These are phyloP conservation scores for Tylopilus balloui DNA, from an alignment of 768 basidiomycete genomes.

Conservation along the genomic window DNA sequence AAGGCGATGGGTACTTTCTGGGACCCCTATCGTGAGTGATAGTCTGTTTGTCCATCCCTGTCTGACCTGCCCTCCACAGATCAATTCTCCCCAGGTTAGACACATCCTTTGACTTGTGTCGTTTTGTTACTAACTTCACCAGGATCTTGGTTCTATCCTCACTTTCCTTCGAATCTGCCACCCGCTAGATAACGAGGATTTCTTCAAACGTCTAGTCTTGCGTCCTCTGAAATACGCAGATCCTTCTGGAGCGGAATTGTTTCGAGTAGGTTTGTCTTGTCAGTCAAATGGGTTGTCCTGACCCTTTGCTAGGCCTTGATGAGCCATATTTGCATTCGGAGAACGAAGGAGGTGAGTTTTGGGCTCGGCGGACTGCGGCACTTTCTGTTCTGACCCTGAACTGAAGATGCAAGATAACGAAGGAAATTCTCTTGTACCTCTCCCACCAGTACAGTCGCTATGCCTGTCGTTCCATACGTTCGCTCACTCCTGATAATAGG, in stretches of 20 bases:
- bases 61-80: conserved; percentile 37
- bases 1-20: conserved; percentile 75
- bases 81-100: conserved; percentile 69
- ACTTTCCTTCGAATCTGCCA: conserved; percentile 82
- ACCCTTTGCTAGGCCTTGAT: conserved; percentile 55
- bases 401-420: conserved; percentile 75
- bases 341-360: conserved; percentile 68
- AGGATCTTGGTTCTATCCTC: conserved; percentile 86
- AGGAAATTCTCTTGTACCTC: conserved; percentile 67
- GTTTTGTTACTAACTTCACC: not conserved
- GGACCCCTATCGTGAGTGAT: conserved; percentile 81
- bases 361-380: not conserved
- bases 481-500: conserved; percentile 36
- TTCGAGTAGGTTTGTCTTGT: conserved; percentile 47
- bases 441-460: conserved; percentile 55
- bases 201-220: conserved; percentile 73
- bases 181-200: conserved; percentile 79
- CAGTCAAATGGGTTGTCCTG: not conserved
- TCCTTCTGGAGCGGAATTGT: conserved; percentile 61
- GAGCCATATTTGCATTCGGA: conserved; percentile 72
- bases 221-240: conserved; percentile 73
- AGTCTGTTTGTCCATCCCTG: not conserved
- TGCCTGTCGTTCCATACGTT: not conserved
- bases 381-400: conserved; percentile 16
- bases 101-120: not conserved